Base-by-base conservation (phyloP, 1,284 basidiomycete genomes). In the Phlebopus sp. region DNA sequence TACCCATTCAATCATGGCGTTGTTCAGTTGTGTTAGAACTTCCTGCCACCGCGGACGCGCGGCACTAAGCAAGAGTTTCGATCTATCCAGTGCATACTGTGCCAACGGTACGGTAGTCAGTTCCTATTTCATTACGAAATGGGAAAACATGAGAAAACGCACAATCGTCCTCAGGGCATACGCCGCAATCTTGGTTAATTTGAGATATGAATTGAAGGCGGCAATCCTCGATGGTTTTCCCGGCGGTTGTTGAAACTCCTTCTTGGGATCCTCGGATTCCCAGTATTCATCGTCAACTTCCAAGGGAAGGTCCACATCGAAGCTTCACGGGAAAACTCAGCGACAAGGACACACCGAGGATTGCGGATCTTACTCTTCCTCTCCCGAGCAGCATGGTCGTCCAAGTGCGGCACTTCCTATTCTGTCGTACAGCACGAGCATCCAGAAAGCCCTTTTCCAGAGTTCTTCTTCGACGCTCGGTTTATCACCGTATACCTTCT, bases 221-320 rank as follows among this genome's bases (percentile, higher is more conserved):
- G 79, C 66, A 18, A 90, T 69, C 18, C 66, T 67, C 21, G 82
- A 79, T n/a, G 84, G 82, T 49, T 78, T 74, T 5, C 71, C 79
- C 7, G 67, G 57, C 1, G 90, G 90, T 58, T 92, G 90, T 42
- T 69, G 69, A 61, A 86, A 87, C 18, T 71, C 69, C 37, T 64
- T 51, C 17, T 72, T 61, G 4, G 75, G 72, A 46, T 77, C 71
- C 2, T 75, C 72, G 44, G 70, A 62, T 57, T 82, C 79, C 90
- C 88, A 92, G 58, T 83, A 91, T 54, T 92, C 88, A 59, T 96
- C 93, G 54, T 93, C 87, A 5, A 94, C 84, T 59, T 90, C 88
- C 7, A 89, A 69, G 1, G 90, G 90, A 41, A 86, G 73, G 32
- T 89, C 87, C 19, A 86, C 70, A 62, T 94, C 90, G 62, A 88